These are phyloP conservation scores for Trichocladium antarcticum DNA, from an alignment of 495 filamentous ascomycete genomes.

Conservation along the genomic window DNA sequence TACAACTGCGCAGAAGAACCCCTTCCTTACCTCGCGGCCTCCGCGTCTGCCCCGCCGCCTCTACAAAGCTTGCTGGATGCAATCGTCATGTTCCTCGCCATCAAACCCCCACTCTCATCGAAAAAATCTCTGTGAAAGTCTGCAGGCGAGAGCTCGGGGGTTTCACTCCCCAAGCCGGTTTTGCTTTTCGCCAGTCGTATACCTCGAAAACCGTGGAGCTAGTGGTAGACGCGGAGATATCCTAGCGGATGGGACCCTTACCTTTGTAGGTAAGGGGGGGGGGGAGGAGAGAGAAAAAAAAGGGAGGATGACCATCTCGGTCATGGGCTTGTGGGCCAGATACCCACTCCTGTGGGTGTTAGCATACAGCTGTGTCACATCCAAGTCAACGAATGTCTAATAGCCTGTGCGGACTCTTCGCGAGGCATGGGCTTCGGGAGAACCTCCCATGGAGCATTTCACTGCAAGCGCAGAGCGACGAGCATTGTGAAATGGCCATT, in stretches of 20 bases:
- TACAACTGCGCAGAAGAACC: too few relatives aligned
- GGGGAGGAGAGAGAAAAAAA: neutral
- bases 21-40: too few relatives aligned
- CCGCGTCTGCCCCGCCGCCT: too few relatives aligned
- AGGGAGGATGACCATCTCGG: neutral
- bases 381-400: slow-evolving; percentile 5
- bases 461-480: slow-evolving; percentile 36
- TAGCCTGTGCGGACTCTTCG: slow-evolving; percentile 15
- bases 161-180: slow-evolving; percentile 27
- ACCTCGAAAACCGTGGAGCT: slow-evolving; percentile 57
- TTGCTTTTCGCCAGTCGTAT: slow-evolving; percentile 67
- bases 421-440: slow-evolving; percentile 42
- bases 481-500: slow-evolving; percentile 50
- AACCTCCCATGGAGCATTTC: slow-evolving; percentile 55
- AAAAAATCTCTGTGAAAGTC: slow-evolving; percentile 47
- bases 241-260: slow-evolving; percentile 37
- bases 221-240: slow-evolving; percentile 64
- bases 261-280: slow-evolving; percentile 2
- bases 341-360: neutral
- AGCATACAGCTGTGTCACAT: slow-evolving; percentile 9
- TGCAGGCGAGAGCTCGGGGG: slow-evolving; percentile 50
- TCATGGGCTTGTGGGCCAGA: neutral
- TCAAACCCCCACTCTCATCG: slow-evolving; percentile 57
- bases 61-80: neutral
- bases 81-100: slow-evolving; percentile 52